Base-by-base conservation (phyloP, 805 yeast genomes). In the Saccharomycopsis javanensis region DNA sequence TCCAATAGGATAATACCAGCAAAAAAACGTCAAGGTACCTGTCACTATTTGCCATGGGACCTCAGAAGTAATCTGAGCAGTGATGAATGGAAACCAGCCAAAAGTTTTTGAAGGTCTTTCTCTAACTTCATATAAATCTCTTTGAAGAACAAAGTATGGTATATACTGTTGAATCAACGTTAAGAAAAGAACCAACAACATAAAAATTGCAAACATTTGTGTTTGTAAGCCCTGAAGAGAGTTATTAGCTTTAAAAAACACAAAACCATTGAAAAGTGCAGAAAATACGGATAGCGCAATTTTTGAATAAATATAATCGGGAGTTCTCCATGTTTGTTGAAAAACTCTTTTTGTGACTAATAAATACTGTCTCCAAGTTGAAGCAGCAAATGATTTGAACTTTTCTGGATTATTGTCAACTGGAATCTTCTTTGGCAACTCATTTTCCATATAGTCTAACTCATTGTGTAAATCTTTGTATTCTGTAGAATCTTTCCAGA, bases 1-100 rank as follows among this genome's bases (percentile, higher is more conserved):
- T 30, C 89, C 81, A 68, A 83, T 78, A 20, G 95, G 91, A 65
- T 85, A 88, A 73, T 86, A 88, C 76, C 79, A 82, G 60, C 79
- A 75, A 66, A 82, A 75, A 72, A 72, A 83, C 13, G 79, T 76
- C 27, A 85, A n/a, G 2, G 90, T 83, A 64, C 88, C 89, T 58
- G 77, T 72, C 5, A 79, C 57, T 30, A 80, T 60, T 62, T 82
- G 79, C 81, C 82, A 83, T 45, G 90, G 89, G 35, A 82, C 69
- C 66, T 86, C 92, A 46, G 80, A 82, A 28, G 82, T 68, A 42
- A 84, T 73, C 64, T 67, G 77, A 66, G 72, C 68, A 61, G 72
- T 55, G 56, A 83, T 68, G 56, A 84, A 80, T 1, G 82, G 80
- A 64, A 74, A 64, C 90, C 90, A 85, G 53, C 81, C 75, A 69